Base-by-base conservation (phyloP, 2,329 filamentous ascomycete species). In the Mycosphaerelloides madeirae region DNA sequence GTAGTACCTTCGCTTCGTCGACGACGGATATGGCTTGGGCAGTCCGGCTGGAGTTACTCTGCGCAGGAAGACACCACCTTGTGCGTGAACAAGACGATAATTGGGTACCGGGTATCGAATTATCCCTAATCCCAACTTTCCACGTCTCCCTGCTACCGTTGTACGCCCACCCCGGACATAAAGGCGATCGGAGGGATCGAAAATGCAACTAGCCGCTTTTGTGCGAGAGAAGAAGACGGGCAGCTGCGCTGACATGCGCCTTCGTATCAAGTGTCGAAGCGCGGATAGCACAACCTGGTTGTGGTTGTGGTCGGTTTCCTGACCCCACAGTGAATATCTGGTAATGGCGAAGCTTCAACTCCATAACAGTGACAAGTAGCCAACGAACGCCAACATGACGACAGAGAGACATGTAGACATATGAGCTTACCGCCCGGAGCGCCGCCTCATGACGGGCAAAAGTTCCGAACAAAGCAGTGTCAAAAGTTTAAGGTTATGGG, bases 161-260 rank as follows among this genome's bases (percentile, higher is more conserved):
- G 49, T 46, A 34, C 43, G 35, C 39, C n/a, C 45, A 43, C 32
- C 35, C 47, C 49, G 49, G 49, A 52, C 43, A 52, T 52, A 48
- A 52, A n/a, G n/a, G n/a, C n/a, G n/a, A 47, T 46, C 49, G 49
- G 42, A 41, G 25, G 28, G 28, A n/a, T 44, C 38, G 42, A 43
- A 43, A 42, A 43, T 47, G 47, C 41, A 33, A 31, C 28, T 42
- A 41, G 45, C 48, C 45, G 45, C 41, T 46, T 48, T 49, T 42
- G 42, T 52, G 40, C 22, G 16, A 39, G 22, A 25, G 22, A 25
- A 25, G 22, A 25, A 25, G 29, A 40, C 50, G 50, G 53, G 40
- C 47, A 50, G 47, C 44, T 53, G 48, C 46, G 48, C 54, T 59
- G 58, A 59, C 58, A 57, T 49, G 40, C 55, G 56, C 56, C 58